Base-by-base conservation (phyloP, 1,284 basidiomycete genomes). In the Vanrija humicola region DNA sequence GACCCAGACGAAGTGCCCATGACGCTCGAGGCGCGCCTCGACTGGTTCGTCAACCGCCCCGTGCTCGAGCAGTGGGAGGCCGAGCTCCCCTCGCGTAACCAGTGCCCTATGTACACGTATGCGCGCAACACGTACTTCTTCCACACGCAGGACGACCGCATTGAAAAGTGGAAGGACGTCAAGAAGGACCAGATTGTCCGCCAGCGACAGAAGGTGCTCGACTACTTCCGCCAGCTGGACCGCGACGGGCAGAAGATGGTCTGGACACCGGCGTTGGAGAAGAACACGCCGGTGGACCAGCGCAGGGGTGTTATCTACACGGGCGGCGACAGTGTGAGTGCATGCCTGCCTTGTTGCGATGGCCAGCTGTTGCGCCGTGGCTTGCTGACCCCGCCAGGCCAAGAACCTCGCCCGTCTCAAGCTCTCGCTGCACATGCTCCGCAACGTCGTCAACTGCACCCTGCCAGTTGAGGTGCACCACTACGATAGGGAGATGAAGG, bases 401-500 rank as follows among this genome's bases (percentile, higher is more conserved):
- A 75, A 77, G 60, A 76, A 73, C 8, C 59, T 75, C 38, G 61
- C 64, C n/a, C 67, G 73, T 42, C 57, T 78, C 42, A 59, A 70
- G 40, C 64, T 76, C 16, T 68, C 69, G 8, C 66, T 78, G 28
- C 63, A 72, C 52, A 72, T 78, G 67, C 69, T 79, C 14, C 68
- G 76, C 38, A 65, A 74, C 43, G 69, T 75, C 25, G 63, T 78
- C 51, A 66, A 70, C 43, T 72, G 68, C 46, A 70, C 60, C 16
- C 67, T 80, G 3, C 78, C 78, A 7, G 68, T 79, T 43, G 76
- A 80, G 62, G 54, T 80, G 16, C 79, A 78, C 57, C 75, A 78
- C 52, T 79, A 75, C 65, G 67, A 72, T 4, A 74, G 73, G 48
- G 79, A 80, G 65, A 60, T 79, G 50, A 60, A 64, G 43, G 70